phyloP scores from a whole-genome alignment of 1,139 yeast species.

The Nakaseomyces kungkrabaensis region DNA sequence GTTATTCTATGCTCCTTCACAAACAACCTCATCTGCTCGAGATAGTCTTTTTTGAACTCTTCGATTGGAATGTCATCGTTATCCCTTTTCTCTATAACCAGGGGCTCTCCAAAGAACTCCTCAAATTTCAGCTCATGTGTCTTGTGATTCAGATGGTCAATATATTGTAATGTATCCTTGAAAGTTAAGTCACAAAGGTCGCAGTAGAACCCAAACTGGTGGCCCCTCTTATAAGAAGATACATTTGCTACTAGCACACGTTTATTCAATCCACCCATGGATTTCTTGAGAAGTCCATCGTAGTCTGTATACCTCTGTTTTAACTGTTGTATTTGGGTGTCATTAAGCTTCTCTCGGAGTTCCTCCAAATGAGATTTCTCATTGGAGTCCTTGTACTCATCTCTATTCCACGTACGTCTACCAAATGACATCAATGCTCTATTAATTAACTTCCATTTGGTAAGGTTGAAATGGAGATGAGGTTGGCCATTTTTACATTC shows the following conservation, averaged over 20 bases:
- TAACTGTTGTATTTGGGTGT: constrained; percentile 13
- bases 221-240: constrained; percentile 40
- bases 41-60: constrained; percentile 28
- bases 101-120: constrained; percentile 25
- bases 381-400: constrained; percentile 48
- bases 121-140: constrained; percentile 40
- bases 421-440: constrained; percentile 34
- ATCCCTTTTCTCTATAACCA: constrained; percentile 27
- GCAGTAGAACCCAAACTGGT: constrained; percentile 75
- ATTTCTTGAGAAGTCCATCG: constrained; percentile 24
- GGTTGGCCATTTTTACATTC: too few relatives aligned
- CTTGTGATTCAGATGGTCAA: constrained; percentile 75
- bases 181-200: constrained; percentile 69
- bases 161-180: constrained; percentile 68
- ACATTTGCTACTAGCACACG: constrained; percentile 36
- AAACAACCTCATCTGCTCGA: constrained; percentile 18
- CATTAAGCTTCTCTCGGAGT: constrained; percentile 9
- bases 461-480: too few relatives aligned
- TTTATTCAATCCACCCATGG: constrained; percentile 37
- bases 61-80: constrained; percentile 30
- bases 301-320: constrained; percentile 22
- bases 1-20: constrained; percentile 9
- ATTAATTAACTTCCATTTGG: too few relatives aligned
- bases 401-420: constrained; percentile 60
- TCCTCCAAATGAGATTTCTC: constrained; percentile 11